A percentile compares a stretch with the other conserved stretches of the same genome.
These are phyloP conservation scores for Penicillium argentinense DNA, from an alignment of 495 filamentous ascomycete genomes.

Conservation along the genomic window DNA sequence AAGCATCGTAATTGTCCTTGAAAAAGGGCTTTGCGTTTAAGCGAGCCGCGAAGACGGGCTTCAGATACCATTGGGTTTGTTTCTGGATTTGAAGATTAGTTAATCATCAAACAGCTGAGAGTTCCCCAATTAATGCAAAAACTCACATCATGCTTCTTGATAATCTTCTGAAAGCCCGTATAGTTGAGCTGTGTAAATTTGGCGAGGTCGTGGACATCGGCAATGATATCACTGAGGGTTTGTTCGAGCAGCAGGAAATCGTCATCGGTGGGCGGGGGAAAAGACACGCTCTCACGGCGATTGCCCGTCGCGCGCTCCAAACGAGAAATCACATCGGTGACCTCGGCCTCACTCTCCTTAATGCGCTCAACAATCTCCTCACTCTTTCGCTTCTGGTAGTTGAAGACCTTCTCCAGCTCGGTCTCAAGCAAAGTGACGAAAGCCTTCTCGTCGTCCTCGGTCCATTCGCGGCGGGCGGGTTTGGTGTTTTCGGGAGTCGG, in stretches of 20 bases:
- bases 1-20: slow-evolving; percentile 96
- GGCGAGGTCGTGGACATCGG: slow-evolving; percentile 96
- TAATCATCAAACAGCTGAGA: background rate
- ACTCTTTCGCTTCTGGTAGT: slow-evolving; percentile 93
- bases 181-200: slow-evolving; percentile 99
- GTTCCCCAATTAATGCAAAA: background rate
- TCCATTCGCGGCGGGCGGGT: slow-evolving; percentile 69
- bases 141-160: slow-evolving; percentile 98
- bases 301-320: slow-evolving; percentile 46
- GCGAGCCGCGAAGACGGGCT: slow-evolving; percentile 88
- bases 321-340: slow-evolving; percentile 77
- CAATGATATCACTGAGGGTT: slow-evolving; percentile 95
- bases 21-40: slow-evolving; percentile 97
- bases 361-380: slow-evolving; percentile 92
- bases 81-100: slow-evolving; percentile 56
- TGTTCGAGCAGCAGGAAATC: slow-evolving; percentile 94
- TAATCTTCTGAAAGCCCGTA: slow-evolving; percentile 99
- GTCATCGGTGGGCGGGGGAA: slow-evolving; percentile 64
- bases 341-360: slow-evolving; percentile 79
- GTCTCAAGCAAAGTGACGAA: slow-evolving; percentile 85
- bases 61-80: slow-evolving; percentile 90
- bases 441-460: slow-evolving; percentile 83
- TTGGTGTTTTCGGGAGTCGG: slow-evolving; percentile 55
- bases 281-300: slow-evolving; percentile 23
- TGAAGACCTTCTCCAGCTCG: slow-evolving; percentile 95